Conservation (phyloP, 495 filamentous ascomycete species). For the Tuber borchii region DNA sequence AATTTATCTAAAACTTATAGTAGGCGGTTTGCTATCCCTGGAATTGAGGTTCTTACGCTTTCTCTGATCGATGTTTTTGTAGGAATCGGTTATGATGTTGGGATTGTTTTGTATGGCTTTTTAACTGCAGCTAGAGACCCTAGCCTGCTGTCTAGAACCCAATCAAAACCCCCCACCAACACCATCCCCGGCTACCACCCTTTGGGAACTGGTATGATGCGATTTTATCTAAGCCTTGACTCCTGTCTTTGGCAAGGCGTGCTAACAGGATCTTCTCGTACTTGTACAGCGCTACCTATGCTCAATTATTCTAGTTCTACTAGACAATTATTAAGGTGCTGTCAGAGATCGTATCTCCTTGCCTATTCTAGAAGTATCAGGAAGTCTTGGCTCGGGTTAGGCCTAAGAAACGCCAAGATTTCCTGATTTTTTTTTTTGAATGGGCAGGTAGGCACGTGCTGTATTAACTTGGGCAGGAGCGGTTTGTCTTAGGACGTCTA, state of each 20-base stretch:
- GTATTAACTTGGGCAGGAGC: too few relatives aligned
- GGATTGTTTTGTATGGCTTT: not conserved
- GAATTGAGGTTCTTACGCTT: not conserved
- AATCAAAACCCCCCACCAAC: conserved; percentile 4
- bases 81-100: not conserved
- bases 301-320: not conserved
- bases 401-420: not conserved
- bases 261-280: not conserved
- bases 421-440: not conserved
- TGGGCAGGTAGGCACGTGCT: not conserved
- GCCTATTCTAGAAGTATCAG: too few relatives aligned
- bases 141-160: not conserved
- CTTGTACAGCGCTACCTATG: not conserved
- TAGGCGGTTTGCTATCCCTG: too few relatives aligned
- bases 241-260: not conserved
- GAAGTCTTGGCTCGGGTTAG: too few relatives aligned
- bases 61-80: not conserved
- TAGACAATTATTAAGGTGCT: not conserved
- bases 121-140: not conserved
- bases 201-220: too few relatives aligned
- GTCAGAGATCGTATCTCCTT: not conserved
- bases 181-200: not conserved
- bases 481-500: too few relatives aligned
- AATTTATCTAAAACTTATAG: too few relatives aligned
- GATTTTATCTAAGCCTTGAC: not conserved